Base-by-base conservation (phyloP, 1,284 basidiomycete genomes). In the Moesziomyces globuligerus region DNA sequence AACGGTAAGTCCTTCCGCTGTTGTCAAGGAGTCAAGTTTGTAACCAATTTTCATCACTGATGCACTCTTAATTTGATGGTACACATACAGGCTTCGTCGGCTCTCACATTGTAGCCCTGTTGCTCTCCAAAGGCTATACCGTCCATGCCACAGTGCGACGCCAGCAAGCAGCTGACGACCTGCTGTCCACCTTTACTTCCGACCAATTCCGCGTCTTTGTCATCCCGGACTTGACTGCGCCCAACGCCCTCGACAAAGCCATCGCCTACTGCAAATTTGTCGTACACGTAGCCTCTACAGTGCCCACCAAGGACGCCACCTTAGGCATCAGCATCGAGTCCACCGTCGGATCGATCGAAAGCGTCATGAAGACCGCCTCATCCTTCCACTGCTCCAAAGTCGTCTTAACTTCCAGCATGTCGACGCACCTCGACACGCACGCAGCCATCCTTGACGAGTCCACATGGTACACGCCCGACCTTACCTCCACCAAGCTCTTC, bases 381-480 rank as follows among this genome's bases (percentile, higher is more conserved):
- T 4, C 2, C 3, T 26, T 32, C 23, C 20, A n/a, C 3, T 34
- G 44, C 44, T 5, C 32, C 10, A 46, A 23, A 11, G 29, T 46
- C 15, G 44, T 46, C 44, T 7, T 46, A 11, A 46, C 44, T 32
- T 46, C 44, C 1, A 46, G 44, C 29, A 46, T 46, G 44, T 46
- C 44, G 5, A 46, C 44, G 1, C 44, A 46, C 20, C n/a, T 46
- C 18, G 44, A 46, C 5, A 17, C 25, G 15, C 21, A 36, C 4
- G 44, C 44, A 21, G n/a, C 28, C 3, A 21, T 46, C 8, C 44
- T 46, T 11, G 24, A 46, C 18, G 44, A 46, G 25, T 21, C 28
- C 9, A 46, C 44, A 4, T 46, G 44, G 44, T 46, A 34, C 44
- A 32, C 44, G 7, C 44, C 44, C 10, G 32, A 46, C 24, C 13